These are phyloP conservation scores for Cyclostephanos tholiformis DNA, from an alignment of 108 stramenopile species.

Conservation along the genomic window DNA sequence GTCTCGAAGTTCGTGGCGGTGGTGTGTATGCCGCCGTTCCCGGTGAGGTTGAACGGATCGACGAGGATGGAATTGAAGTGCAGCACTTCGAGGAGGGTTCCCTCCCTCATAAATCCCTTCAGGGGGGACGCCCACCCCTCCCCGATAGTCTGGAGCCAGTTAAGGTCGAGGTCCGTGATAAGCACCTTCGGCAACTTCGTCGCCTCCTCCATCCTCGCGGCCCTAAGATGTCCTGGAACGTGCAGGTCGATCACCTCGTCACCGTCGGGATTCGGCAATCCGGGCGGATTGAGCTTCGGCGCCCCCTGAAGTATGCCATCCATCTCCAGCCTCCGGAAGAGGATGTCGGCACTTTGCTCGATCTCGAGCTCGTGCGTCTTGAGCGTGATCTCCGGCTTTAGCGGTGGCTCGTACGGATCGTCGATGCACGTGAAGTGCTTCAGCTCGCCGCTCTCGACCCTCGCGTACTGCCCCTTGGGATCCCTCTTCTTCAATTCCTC, in stretches of 20 bases:
- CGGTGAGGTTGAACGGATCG: slow-evolving; percentile 95
- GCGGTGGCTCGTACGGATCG: slow-evolving; percentile 97
- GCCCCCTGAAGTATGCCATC: slow-evolving; percentile 95
- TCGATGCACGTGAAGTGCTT: slow-evolving; percentile 99
- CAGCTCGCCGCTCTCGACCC: slow-evolving; percentile 89
- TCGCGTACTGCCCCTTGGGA: slow-evolving; percentile 90
- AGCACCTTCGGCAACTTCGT: slow-evolving; percentile 91
- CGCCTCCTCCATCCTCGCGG: slow-evolving; percentile 69
- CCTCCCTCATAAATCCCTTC: slow-evolving; percentile 98
- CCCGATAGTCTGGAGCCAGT: slow-evolving; percentile 96
- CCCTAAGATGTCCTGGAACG: slow-evolving; percentile 67
- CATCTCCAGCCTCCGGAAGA: slow-evolving; percentile 84
- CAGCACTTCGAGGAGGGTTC: slow-evolving; percentile 91
- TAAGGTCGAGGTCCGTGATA: slow-evolving; percentile 96
- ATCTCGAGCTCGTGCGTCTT: slow-evolving; percentile 92
- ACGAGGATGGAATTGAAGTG: slow-evolving; percentile 97
- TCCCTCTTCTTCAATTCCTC: slow-evolving; percentile 88
- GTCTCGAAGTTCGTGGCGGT: slow-evolving; percentile 80
- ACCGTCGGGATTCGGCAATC: slow-evolving; percentile 97
- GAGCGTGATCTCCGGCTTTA: slow-evolving; percentile 87
- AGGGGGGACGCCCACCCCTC: slow-evolving; percentile 99
- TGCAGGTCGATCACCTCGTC: slow-evolving; percentile 93
- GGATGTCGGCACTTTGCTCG: slow-evolving; percentile 89
- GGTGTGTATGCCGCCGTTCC: slow-evolving; percentile 76
- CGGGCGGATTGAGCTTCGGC: slow-evolving; percentile 83